Evolutionary conservation across 139 green algal genomes (phyloP), one percentile per base, ranked within the genome.

Genomic region (Spirogloea muscicola): DNA sequence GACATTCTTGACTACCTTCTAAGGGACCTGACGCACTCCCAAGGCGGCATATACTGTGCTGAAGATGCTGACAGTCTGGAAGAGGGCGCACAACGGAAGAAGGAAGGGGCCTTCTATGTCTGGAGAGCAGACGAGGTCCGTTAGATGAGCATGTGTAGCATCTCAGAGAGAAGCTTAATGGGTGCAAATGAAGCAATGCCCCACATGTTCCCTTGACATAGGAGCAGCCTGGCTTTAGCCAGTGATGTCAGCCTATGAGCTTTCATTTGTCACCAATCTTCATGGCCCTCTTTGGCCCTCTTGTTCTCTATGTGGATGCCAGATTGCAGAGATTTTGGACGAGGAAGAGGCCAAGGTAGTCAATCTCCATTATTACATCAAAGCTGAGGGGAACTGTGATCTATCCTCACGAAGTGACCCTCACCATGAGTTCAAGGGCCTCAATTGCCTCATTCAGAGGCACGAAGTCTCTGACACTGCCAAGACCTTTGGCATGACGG

Each of bases 1-100:
- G 90, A 86, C n/a, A 70, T 92, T 1, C 71, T 96, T 48, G 91
- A 95, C 68, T 96, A 97, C 77, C 67, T 97, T 49, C 60, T 76
- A 37, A 74, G 91, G 0, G 91, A 96, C 74, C 87, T 96, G 88
- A 86, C 68, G 27, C 82, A 91, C 41, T 83, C 87, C 1, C 41
- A 84, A 34, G 92, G 92, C 2, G 91, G 89, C 6, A 63, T 97
- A 37, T 96, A 84, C 76, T 91, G 88, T 13, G 91, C 92, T 29
- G 91, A 96, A 83, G 88, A 88, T 5, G 73, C 58, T 18, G 49
- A 79, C 64, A 72, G 49, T 39, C 43, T 76, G n/a, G 79, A 39
- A 36, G 3, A 6, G 39, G 3, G 70, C 85, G 87, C 85, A 91
- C 68, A 91, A 92, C 77, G 36, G 1, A 82, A 82, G 31, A 77